These are phyloP conservation scores for Allantophomopsis lycopodina DNA, from an alignment of 2,329 filamentous ascomycete species.

Conservation along the genomic window DNA sequence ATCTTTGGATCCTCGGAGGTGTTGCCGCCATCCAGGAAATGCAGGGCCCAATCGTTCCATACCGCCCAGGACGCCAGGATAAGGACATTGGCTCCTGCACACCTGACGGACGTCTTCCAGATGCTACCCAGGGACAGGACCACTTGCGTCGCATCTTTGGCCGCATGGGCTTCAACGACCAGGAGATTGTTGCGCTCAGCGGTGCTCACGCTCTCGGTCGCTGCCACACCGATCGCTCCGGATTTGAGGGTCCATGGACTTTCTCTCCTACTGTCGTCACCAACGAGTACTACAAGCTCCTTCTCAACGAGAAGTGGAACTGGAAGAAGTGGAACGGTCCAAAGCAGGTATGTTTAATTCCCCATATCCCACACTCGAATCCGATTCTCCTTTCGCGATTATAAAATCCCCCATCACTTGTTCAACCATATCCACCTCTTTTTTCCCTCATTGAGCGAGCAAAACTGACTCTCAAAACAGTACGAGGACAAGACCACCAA, in stretches of 20 bases:
- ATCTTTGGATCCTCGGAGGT: constrained; percentile 89
- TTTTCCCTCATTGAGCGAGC: neutral
- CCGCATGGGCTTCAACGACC: constrained; percentile 96
- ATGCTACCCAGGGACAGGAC: constrained; percentile 62
- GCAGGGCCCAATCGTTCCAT: constrained; percentile 78
- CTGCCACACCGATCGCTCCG: constrained; percentile 78
- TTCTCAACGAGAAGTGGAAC: constrained; percentile 86
- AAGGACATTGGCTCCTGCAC: constrained; percentile 74
- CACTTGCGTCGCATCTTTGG: constrained; percentile 88
- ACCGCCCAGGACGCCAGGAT: constrained; percentile 75
- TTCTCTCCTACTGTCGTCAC: constrained; percentile 84
- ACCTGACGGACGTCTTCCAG: constrained; percentile 81
- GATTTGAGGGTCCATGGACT: constrained; percentile 82
- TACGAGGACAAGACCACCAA: constrained; percentile 81
- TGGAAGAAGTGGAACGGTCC: constrained; percentile 87
- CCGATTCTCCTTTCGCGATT: too few species aligned
- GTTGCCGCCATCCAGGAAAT: constrained; percentile 87
- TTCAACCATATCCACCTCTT: neutral
- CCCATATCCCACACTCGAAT: too few species aligned
- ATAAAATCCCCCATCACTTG: too few species aligned
- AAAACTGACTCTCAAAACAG: constrained; percentile 23
- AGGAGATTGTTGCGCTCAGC: constrained; percentile 82
- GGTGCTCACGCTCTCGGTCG: constrained; percentile 82
- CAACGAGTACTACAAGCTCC: constrained; percentile 87
- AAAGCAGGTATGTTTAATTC: constrained; percentile 37